Evolutionary conservation across 257 asterid genomes (phyloP).

Genomic region (Buddleja alternifolia): DNA sequence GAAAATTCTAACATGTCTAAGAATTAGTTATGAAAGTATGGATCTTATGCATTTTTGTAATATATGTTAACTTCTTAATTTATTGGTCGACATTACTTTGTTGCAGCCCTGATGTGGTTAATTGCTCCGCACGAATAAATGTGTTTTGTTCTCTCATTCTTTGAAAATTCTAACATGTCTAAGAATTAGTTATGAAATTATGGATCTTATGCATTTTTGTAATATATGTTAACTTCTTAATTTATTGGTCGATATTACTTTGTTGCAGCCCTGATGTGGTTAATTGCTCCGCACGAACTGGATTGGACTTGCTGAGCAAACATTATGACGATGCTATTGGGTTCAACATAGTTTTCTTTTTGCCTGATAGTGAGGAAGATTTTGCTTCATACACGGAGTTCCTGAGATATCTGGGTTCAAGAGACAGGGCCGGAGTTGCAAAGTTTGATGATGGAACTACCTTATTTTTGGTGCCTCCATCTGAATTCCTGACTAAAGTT

Average conservation of each 20-base stretch:
- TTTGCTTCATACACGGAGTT: constrained; percentile 93
- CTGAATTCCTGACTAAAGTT: constrained; percentile 74
- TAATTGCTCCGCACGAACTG: constrained; percentile 90
- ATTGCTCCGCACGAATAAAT: constrained; percentile 62
- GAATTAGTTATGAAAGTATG: not conserved
- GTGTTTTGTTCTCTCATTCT: not conserved
- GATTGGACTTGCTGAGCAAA: constrained; percentile 80
- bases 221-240: constrained; percentile 11
- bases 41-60: not conserved
- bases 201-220: not conserved
- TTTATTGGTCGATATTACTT: constrained; percentile 1
- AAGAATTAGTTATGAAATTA: not conserved
- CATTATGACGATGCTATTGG: constrained; percentile 93
- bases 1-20: constrained; percentile 9
- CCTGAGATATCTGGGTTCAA: constrained; percentile 77
- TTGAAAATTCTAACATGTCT: constrained; percentile 7
- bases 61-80: constrained; percentile 12
- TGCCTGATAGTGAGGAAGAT: constrained; percentile 93
- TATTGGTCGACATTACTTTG: not conserved
- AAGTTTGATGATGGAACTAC: constrained; percentile 93
- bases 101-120: constrained; percentile 84
- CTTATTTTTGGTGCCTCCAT: constrained; percentile 94
- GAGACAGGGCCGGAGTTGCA: constrained; percentile 95
- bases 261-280: constrained; percentile 82
- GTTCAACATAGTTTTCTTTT: constrained; percentile 74